phyloP scores from a whole-genome alignment of 2,329 filamentous ascomycete genomes.

The Cercospora sojina region DNA sequence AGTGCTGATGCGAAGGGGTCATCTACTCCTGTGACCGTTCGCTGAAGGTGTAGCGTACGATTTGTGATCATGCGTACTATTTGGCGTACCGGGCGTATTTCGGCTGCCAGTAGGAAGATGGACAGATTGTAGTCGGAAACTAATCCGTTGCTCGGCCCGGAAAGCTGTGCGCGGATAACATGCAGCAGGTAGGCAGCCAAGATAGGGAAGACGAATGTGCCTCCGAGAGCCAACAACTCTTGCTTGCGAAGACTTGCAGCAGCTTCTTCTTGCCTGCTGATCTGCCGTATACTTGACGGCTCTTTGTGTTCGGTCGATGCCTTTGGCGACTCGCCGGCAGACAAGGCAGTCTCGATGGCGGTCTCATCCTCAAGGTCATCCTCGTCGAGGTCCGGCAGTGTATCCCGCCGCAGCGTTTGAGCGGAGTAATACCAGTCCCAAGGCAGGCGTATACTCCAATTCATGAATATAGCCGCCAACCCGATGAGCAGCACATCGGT shows the following conservation, averaged over 20 bases:
- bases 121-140: constrained; percentile 91
- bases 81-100: constrained; percentile 79
- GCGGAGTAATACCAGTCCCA: constrained; percentile 65
- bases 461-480: constrained; percentile 79
- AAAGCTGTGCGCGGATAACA: constrained; percentile 74
- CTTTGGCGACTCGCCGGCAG: constrained; percentile 25
- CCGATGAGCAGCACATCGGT: constrained; percentile 81
- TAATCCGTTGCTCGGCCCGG: constrained; percentile 77
- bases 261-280: constrained; percentile 41
- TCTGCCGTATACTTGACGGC: constrained; percentile 15
- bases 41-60: constrained; percentile 78
- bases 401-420: constrained; percentile 38
- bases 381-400: constrained; percentile 16
- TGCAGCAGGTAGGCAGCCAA: constrained; percentile 83
- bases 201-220: constrained; percentile 76
- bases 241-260: constrained; percentile 67
- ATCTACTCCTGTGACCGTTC: constrained; percentile 54
- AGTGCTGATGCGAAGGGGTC: constrained; percentile 26
- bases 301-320: constrained; percentile 13
- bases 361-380: constrained; percentile 23
- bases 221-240: constrained; percentile 70
- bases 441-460: constrained; percentile 87
- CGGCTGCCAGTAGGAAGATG: constrained; percentile 83
- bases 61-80: constrained; percentile 76
- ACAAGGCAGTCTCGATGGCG: constrained; percentile 29